Percentiles rank a stretch among this genome's conserved stretches.
These are phyloP conservation scores for Albatrellus ellisii DNA, from an alignment of 768 basidiomycete species.

Conservation along the genomic window DNA sequence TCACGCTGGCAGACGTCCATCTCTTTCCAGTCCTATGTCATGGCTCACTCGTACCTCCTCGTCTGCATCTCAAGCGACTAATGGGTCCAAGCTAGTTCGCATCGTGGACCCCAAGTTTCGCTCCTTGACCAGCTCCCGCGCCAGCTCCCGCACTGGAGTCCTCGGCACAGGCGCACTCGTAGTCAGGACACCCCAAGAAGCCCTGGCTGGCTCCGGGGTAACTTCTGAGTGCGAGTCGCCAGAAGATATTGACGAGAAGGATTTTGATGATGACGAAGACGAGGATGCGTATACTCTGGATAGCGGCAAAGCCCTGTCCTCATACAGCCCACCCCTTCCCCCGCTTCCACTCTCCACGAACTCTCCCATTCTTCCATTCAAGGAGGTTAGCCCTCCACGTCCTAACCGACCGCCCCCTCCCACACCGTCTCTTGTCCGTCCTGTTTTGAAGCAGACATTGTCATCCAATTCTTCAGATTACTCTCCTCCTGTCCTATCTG, in stretches of 20 bases:
- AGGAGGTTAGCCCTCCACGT: conserved; percentile 19
- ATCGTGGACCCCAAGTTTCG: conserved; percentile 35
- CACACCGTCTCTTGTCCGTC: conserved; percentile 14
- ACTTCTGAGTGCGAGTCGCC: conserved; percentile 5
- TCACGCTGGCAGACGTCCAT: conserved; percentile 20
- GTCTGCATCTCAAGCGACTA: conserved; percentile 15
- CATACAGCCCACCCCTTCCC: conserved; percentile 17
- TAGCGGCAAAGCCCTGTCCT: conserved; percentile 4
- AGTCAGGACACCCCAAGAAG: conserved; percentile 72
- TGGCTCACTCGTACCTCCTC: conserved; percentile 30
- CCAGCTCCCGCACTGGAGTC: conserved; percentile 26
- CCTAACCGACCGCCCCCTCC: conserved; percentile 22
- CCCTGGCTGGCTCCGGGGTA: conserved; percentile 29
- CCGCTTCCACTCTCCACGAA: conserved; percentile 16
- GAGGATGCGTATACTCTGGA: neutral
- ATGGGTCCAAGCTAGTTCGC: conserved; percentile 25
- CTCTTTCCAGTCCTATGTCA: conserved; percentile 27
- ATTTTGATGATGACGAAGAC: neutral
- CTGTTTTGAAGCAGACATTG: conserved; percentile 17
- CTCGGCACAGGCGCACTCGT: conserved; percentile 65
- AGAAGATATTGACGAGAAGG: conserved; percentile 1
- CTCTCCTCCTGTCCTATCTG: conserved; percentile 32
- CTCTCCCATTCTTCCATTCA: conserved; percentile 12
- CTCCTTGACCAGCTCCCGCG: conserved; percentile 21
- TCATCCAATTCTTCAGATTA: conserved; percentile 22